These are phyloP conservation scores for Pestalotiopsis sp. DNA, from an alignment of 2,329 filamentous ascomycete genomes.

Conservation along the genomic window DNA sequence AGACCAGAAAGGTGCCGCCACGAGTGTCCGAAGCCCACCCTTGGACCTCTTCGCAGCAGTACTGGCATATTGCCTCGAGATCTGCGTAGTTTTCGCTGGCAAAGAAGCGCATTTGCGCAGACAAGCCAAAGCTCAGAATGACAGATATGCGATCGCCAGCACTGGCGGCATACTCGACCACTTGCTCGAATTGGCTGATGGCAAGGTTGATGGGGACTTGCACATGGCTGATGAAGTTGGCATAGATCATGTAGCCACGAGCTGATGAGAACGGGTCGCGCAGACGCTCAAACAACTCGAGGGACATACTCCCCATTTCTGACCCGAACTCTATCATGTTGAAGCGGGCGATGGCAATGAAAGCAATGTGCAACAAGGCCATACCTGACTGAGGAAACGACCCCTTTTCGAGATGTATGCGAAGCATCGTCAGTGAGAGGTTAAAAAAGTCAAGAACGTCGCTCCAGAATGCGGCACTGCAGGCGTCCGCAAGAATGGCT, in stretches of 20 bases:
- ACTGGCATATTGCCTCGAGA: slow-evolving; percentile 71
- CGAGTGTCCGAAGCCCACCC: slow-evolving; percentile 73
- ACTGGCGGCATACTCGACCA: slow-evolving; percentile 66
- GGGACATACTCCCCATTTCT: slow-evolving; percentile 64
- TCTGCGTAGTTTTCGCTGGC: slow-evolving; percentile 70
- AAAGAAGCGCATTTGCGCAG: slow-evolving; percentile 69
- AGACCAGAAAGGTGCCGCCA: slow-evolving; percentile 71
- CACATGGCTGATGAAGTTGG: slow-evolving; percentile 72
- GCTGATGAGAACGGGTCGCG: slow-evolving; percentile 68
- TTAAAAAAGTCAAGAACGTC: slow-evolving; percentile 75
- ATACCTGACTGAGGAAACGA: slow-evolving; percentile 71
- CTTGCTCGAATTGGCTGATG: slow-evolving; percentile 63
- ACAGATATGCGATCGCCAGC: slow-evolving; percentile 73
- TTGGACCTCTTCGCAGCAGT: slow-evolving; percentile 73
- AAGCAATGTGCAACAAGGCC: slow-evolving; percentile 69
- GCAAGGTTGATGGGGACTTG: slow-evolving; percentile 63
- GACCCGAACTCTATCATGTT: slow-evolving; percentile 70
- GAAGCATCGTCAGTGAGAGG: slow-evolving; percentile 66
- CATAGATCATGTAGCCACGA: slow-evolving; percentile 69
- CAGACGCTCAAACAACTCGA: slow-evolving; percentile 66
- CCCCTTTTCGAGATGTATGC: slow-evolving; percentile 65
- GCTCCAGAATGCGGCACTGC: slow-evolving; percentile 74
- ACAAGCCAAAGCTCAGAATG: slow-evolving; percentile 71
- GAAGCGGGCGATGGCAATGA: slow-evolving; percentile 70
- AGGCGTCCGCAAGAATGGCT: slow-evolving; percentile 70